Evolutionary conservation across 257 asterid genomes (phyloP), one percentile per base, ranked within the genome.

Genomic region (Jacaranda mimosifolia): DNA sequence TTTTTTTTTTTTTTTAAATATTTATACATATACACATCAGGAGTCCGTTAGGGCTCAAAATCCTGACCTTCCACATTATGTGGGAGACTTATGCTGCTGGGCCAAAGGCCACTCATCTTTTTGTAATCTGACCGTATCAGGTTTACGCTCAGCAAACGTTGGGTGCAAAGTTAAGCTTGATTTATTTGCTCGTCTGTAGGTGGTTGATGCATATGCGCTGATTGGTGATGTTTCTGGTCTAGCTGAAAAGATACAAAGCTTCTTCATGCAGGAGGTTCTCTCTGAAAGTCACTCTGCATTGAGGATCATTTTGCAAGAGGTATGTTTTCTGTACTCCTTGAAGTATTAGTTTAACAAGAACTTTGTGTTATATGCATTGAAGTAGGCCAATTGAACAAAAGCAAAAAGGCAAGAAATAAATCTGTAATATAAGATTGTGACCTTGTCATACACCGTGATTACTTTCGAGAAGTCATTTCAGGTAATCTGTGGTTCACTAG

Each of bases 241-340:
- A 82, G 99, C 97, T 80, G 99, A 96, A 81, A 96, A 96, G 83
- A 86, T 96, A 60, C 98, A 96, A 72, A 96, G 98, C 88, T 89
- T 92, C 85, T 96, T 93, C 78, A 96, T 96, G 98, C 99, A 96
- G 89, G 99, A 96, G 87, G 94, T 94, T 86, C 91, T 96, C 78
- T 89, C 98, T 70, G 96, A 90, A 81, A 92, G 98, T 73, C 99
- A 96, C 77, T 86, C 91, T 52, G 95, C 91, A 43, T 76, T 96
- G 94, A 93, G 91, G 96, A 74, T 84, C 70, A 80, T 86, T 72
- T 83, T 93, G 88, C 90, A 84, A 80, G 97, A 88, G 93, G 98
- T 92, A 85, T 79, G 84, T 67, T 62, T 26, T 57, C 32, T n/a
- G 39, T 77, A 46, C 72, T 12, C 59, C 63, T 39, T 70, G 81